Base-by-base conservation (phyloP, 306 rosid genomes). In the Parietaria judaica region DNA sequence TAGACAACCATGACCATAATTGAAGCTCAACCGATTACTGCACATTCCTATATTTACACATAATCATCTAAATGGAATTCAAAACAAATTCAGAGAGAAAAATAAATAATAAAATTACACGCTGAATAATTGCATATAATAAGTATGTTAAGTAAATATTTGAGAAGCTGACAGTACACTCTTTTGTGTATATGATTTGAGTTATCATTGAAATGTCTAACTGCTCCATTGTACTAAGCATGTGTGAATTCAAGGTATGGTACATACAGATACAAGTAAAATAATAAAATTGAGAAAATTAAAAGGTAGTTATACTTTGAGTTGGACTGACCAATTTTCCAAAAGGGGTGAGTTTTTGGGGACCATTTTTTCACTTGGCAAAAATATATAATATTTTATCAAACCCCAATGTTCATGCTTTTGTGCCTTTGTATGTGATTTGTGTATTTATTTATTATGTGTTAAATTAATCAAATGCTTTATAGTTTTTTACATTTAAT, bases 231-330 rank as follows among this genome's bases (percentile, higher is more conserved):
- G 45, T 41, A 41, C 45, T 41, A 41, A 41, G 36, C 37, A 17
- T 8, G 15, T 37, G 62, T 6, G 8, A 36, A 58, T 36, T 58
- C 8, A 36, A 36, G 15, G 45, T 41, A 41, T 7, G 7, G 36
- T 37, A 58, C 67, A 63, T 11, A 37, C 58, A 48, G 49, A 51
- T 48, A 63, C 67, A 56, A 47, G 14, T 23, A 51, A 63, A 36
- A n/a, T 47, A 53, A 44, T 49, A 67, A 67, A 66, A 49, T 5
- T 41, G 9, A 41, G 9, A 41, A 3, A 39, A 41, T 8, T 41
- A 41, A 41, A 41, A 41, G 3, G 64, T 57, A 67, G 58, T 17
- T 67, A 8, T 43, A 53, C 57, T 53, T n/a, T n/a, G n/a, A n/a
- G n/a, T n/a, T 53, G 57, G 36, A 53, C 47, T 49, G 35, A 35